Evolutionary conservation across 2,329 filamentous ascomycete genomes (phyloP), one percentile per base, ranked within the genome.

Genomic region (Xenoacremonium recifei): DNA sequence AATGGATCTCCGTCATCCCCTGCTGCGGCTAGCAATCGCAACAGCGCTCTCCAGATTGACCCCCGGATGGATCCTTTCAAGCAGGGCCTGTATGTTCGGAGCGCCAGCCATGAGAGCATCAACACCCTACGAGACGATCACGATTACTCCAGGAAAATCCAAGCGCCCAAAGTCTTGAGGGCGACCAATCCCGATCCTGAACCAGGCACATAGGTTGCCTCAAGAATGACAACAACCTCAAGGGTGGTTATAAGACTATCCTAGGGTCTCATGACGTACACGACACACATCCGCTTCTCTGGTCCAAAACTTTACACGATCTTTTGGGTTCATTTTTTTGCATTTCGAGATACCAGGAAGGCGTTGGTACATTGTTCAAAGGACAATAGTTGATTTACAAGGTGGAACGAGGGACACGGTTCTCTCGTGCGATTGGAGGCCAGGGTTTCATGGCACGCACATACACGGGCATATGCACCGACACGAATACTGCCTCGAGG

Each of bases 61-160:
- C 81, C 81, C 21, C 72, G 81, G 33, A 75, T 84, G 67, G 77
- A 84, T 53, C 80, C 80, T 1, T 82, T 77, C 47, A 72, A 76
- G 35, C 70, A 73, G 25, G 75, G 74, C 15, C 65, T 82, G 11
- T 84, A 83, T 58, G 66, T 68, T 32, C 70, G 76, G 19, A 81
- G 74, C 53, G 76, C 76, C 59, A 84, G 80, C 53, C 74, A 75
- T 47, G 80, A 84, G 58, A 84, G 80, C 57, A 65, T 85, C 56
- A 78, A 78, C 51, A 84, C 80, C 2, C 64, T 85, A 5, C 76
- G 76, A 42, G 81, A 85, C 56, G 79, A 84, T 47, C 79, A 81
- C 44, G 81, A 85, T 51, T 85, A 85, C 56, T 84, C 80, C 29
- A 69, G 81, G 49, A 70, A 72, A 50, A 79, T 84, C 12, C 76